Percentiles rank a stretch among this genome's conserved stretches.
These are phyloP conservation scores for Bipolaris zeicola DNA, from an alignment of 2,329 filamentous ascomycete species.

Conservation along the genomic window DNA sequence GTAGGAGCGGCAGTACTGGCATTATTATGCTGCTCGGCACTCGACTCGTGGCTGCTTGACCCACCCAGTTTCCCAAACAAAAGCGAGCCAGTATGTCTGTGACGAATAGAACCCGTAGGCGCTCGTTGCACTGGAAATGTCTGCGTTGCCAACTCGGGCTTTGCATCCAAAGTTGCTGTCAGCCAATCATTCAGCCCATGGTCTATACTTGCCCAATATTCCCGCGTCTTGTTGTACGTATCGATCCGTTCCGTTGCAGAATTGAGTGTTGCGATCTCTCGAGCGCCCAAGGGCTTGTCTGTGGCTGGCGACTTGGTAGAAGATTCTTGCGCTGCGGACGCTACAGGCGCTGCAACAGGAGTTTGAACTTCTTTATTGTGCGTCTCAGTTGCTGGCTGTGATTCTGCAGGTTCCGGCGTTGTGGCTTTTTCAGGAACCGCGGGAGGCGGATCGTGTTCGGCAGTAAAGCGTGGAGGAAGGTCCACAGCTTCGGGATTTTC, in stretches of 20 bases:
- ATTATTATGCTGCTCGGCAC: conserved; percentile 29
- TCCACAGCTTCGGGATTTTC: conserved; percentile 46
- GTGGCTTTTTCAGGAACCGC: conserved; percentile 3
- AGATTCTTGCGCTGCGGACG: conserved; percentile 18
- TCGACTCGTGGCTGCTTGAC: conserved; percentile 24
- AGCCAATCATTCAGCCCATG: conserved; percentile 73
- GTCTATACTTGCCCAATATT: conserved; percentile 72
- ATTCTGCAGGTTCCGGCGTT: conserved; percentile 7
- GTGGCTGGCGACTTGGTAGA: conserved; percentile 29
- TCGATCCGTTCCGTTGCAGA: conserved; percentile 71
- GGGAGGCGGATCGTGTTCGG: conserved; percentile 23
- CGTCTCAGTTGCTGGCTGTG: conserved; percentile 5
- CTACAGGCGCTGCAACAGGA: conserved; percentile 4
- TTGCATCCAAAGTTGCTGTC: conserved; percentile 53
- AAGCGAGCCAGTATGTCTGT: conserved; percentile 45
- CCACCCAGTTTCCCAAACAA: conserved; percentile 44
- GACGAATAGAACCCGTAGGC: conserved; percentile 38
- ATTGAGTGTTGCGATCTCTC: conserved; percentile 75
- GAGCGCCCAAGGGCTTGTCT: conserved; percentile 62
- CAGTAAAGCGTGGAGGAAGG: conserved; percentile 42
- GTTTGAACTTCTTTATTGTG: conserved; percentile 17
- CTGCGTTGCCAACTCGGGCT: conserved; percentile 58
- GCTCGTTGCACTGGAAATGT: conserved; percentile 26
- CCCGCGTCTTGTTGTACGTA: conserved; percentile 73
- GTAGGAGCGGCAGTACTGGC: conserved; percentile 37